These are phyloP conservation scores for Friedmanniomyces simplex DNA, from an alignment of 495 filamentous ascomycete species.

Conservation along the genomic window DNA sequence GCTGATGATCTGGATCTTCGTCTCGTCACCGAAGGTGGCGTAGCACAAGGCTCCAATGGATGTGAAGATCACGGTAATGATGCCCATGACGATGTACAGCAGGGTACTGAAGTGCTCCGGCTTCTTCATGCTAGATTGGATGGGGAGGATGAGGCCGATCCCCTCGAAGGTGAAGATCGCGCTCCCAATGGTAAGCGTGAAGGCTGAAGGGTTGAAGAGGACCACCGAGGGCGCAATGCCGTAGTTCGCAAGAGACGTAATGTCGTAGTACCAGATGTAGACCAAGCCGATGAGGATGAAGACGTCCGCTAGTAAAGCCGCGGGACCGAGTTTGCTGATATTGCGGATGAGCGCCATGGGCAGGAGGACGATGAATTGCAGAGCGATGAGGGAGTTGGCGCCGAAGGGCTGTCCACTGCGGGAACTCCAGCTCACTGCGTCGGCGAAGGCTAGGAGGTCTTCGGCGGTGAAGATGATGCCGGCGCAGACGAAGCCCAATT, in stretches of 20 bases:
- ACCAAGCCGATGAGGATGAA: constrained; percentile 52
- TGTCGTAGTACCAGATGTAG: constrained; percentile 56
- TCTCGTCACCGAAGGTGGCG: constrained; percentile 49
- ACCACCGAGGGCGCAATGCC: constrained; percentile 42
- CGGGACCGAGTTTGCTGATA: constrained; percentile 52
- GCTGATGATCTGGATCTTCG: constrained; percentile 52
- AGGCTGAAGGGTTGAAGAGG: constrained; percentile 50
- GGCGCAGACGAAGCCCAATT: constrained; percentile 57
- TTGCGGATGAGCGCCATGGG: constrained; percentile 54
- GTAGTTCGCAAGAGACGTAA: constrained; percentile 36
- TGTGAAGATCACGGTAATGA: constrained; percentile 54
- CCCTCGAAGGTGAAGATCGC: constrained; percentile 61
- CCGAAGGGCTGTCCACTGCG: constrained; percentile 12
- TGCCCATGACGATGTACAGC: constrained; percentile 47
- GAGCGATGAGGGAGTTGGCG: constrained; percentile 39
- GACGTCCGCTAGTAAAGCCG: constrained; percentile 49
- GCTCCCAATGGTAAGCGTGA: constrained; percentile 52
- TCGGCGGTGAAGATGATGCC: constrained; percentile 58
- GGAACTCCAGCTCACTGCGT: constrained; percentile 54
- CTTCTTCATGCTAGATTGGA: constrained; percentile 52
- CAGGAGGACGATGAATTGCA: constrained; percentile 47
- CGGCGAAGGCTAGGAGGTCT: constrained; percentile 47
- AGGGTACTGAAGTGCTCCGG: constrained; percentile 49
- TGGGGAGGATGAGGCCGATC: constrained; percentile 56
- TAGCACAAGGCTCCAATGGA: constrained; percentile 55